phyloP scores from a whole-genome alignment of 305 asterid species.

The Fraxinus platypoda region DNA sequence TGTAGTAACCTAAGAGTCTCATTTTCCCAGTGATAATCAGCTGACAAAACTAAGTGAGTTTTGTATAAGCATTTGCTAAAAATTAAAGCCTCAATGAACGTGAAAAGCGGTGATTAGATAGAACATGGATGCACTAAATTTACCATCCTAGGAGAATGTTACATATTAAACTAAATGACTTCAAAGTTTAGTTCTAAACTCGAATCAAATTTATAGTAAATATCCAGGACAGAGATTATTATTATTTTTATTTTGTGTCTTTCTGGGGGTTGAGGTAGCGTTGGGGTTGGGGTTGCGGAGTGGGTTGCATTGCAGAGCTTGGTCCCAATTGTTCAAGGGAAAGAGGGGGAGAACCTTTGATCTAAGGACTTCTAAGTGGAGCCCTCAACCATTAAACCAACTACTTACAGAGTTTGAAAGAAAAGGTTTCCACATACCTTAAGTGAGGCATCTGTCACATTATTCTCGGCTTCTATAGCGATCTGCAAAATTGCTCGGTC shows the following conservation, averaged over 20 bases:
- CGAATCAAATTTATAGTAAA: background rate
- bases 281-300: background rate
- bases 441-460: constrained; percentile 43
- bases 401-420: background rate
- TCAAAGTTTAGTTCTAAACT: background rate
- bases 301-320: background rate
- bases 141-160: background rate
- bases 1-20: background rate
- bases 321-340: background rate
- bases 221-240: background rate
- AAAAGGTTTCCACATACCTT: constrained; percentile 45
- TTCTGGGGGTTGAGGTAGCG: background rate
- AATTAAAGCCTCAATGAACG: background rate
- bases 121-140: background rate
- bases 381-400: background rate
- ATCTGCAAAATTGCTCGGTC: constrained; percentile 72
- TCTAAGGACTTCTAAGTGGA: background rate
- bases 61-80: background rate
- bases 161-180: background rate
- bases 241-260: background rate
- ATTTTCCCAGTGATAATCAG: background rate
- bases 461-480: constrained; percentile 67
- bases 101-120: background rate
- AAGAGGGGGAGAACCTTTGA: background rate
- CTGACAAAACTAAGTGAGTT: background rate